Evolutionary conservation across 164 flowering plant genomes (phyloP).

Genomic region (Santalum album): DNA sequence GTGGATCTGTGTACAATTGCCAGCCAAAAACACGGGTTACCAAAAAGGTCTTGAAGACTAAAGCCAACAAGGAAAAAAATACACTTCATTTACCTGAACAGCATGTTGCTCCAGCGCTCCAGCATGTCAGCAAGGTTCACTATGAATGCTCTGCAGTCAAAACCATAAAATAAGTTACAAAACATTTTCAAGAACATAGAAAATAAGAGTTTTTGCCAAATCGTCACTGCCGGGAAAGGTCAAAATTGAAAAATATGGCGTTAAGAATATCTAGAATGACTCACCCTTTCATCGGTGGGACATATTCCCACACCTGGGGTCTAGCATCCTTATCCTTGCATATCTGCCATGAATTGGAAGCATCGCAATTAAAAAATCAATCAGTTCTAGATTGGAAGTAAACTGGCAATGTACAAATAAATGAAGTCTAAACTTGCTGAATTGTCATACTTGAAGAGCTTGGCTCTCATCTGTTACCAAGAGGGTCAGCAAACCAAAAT

Average conservation of each 20-base stretch:
- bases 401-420: not conserved
- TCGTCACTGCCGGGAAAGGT: no score
- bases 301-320: constrained; percentile 77
- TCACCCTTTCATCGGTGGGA: constrained; percentile 84
- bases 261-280: constrained; percentile 3
- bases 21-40: not conserved
- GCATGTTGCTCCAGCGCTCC: constrained; percentile 92
- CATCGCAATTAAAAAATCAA: not conserved
- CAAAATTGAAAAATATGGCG: no score
- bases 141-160: constrained; percentile 60
- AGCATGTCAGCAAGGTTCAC: constrained; percentile 98
- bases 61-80: no score
- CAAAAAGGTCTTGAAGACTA: not conserved
- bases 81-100: constrained; percentile 56
- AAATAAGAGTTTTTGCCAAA: not conserved
- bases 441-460: constrained; percentile 73
- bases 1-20: constrained; percentile 54
- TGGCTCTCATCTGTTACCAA: constrained; percentile 72
- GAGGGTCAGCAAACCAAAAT: constrained; percentile 84
- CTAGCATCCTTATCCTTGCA: constrained; percentile 80
- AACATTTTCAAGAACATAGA: not conserved
- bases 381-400: no score
- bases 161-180: constrained; percentile 1
- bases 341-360: constrained; percentile 36
- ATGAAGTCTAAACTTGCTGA: not conserved